Evolutionary conservation across 306 rosid species (phyloP).

Genomic region (Prunus campanulata): DNA sequence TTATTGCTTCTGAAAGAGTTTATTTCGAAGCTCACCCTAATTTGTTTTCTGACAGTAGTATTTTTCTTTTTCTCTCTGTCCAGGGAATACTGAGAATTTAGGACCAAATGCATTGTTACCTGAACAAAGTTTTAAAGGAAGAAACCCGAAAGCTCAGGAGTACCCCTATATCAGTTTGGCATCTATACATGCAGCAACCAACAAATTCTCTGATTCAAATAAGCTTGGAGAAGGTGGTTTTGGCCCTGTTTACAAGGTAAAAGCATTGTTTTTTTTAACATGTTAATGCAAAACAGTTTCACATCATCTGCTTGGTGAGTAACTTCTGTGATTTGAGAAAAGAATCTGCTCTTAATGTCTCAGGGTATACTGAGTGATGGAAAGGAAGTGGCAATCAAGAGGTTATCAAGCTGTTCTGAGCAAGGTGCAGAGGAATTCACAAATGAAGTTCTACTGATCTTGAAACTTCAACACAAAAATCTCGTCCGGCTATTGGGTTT

Average conservation of each 20-base stretch:
- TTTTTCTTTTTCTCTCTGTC: slow-evolving; percentile 6
- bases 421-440: slow-evolving; percentile 64
- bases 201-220: slow-evolving; percentile 48
- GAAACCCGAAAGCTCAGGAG: slow-evolving; percentile 17
- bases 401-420: slow-evolving; percentile 49
- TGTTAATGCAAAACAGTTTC: neutral
- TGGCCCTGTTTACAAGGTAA: slow-evolving; percentile 76
- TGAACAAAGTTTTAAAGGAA: slow-evolving; percentile 2
- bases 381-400: slow-evolving; percentile 71
- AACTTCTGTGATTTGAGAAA: neutral
- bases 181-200: slow-evolving; percentile 49
- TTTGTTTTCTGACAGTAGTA: neutral
- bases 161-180: slow-evolving; percentile 43
- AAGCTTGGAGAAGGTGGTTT: slow-evolving; percentile 80
- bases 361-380: slow-evolving; percentile 57
- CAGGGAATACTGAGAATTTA: slow-evolving; percentile 23
- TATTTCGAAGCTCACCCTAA: neutral
- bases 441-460: slow-evolving; percentile 57
- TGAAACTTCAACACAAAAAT: slow-evolving; percentile 73
- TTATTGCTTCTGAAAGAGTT: neutral
- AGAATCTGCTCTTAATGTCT: neutral
- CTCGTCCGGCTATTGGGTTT: slow-evolving; percentile 67
- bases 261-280: neutral
- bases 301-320: neutral
- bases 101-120: neutral